A percentile compares a stretch with the other conserved stretches of the same genome.
Conservation (phyloP, 2,329 filamentous ascomycete genomes). For the Aquanectria penicillioides region DNA sequence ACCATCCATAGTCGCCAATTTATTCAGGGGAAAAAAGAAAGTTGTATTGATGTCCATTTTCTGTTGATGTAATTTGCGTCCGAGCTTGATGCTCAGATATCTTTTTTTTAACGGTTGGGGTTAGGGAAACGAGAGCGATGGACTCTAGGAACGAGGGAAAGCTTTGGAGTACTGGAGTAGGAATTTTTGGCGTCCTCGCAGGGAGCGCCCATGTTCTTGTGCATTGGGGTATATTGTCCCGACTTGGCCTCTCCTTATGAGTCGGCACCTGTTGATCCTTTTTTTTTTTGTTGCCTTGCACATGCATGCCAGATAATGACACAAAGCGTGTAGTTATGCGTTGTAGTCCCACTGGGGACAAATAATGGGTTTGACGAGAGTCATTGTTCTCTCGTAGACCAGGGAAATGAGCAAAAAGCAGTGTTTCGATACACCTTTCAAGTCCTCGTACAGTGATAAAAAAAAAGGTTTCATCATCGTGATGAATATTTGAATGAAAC, state of each 20-base stretch:
- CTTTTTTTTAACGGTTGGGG: neutral
- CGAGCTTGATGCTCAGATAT: slow-evolving; percentile 11
- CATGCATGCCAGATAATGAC: slow-evolving; percentile 15
- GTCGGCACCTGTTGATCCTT: neutral
- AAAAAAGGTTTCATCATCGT: too few species aligned
- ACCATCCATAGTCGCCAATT: slow-evolving; percentile 32
- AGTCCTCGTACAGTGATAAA: too few species aligned
- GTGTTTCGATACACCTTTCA: too few species aligned
- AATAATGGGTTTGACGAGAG: slow-evolving; percentile 7
- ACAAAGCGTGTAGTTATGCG: slow-evolving; percentile 7
- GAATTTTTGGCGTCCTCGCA: slow-evolving; percentile 13
- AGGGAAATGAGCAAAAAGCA: slow-evolving; percentile 14
- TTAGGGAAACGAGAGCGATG: slow-evolving; percentile 1
- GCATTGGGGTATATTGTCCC: slow-evolving; percentile 3
- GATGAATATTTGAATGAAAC: too few species aligned
- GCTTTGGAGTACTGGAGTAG: slow-evolving; percentile 25
- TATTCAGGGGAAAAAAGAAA: neutral
- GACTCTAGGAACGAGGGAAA: slow-evolving; percentile 19
- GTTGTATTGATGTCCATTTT: neutral
- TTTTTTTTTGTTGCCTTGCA: neutral
- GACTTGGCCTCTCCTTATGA: slow-evolving; percentile 5
- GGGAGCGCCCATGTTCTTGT: neutral
- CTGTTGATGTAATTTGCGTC: slow-evolving; percentile 6
- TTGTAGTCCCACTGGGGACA: neutral
- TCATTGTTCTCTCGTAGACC: neutral